Percentiles rank a stretch among this genome's conserved stretches.
Evolutionary conservation across 2,329 filamentous ascomycete genomes (phyloP).

Genomic region (Septoria petroselini): DNA sequence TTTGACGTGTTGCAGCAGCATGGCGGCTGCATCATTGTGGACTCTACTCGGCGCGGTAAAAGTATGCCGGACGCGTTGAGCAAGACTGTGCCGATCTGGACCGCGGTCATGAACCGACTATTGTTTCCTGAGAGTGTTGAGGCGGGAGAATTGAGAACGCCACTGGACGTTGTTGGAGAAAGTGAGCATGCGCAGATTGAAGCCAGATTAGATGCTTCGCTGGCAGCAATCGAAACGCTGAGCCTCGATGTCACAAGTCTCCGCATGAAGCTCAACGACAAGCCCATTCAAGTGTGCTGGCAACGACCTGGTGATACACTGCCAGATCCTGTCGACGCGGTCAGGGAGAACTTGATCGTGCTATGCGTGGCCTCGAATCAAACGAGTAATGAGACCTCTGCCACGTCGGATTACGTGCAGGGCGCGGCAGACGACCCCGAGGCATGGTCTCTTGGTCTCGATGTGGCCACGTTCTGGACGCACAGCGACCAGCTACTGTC

Average conservation of each 20-base stretch:
- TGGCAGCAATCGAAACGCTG: conserved; percentile 55
- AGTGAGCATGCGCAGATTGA: conserved; percentile 81
- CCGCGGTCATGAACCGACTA: conserved; percentile 74
- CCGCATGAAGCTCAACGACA: conserved; percentile 54
- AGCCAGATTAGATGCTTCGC: conserved; percentile 56
- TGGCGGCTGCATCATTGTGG: conserved; percentile 74
- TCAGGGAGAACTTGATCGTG: conserved; percentile 60
- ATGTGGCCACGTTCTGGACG: conserved; percentile 74
- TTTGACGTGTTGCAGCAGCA: conserved; percentile 62
- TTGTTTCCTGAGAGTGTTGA: conserved; percentile 62
- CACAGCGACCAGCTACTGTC: conserved; percentile 60
- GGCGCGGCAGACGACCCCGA: conserved; percentile 94
- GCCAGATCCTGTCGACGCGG: conserved; percentile 44
- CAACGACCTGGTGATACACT: conserved; percentile 63
- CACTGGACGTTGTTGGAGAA: conserved; percentile 66
- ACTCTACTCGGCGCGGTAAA: conserved; percentile 90
- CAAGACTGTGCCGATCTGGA: conserved; percentile 94
- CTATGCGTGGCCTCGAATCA: conserved; percentile 81
- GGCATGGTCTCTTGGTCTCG: conserved; percentile 82
- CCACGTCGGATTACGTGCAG: conserved; percentile 79
- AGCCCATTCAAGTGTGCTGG: conserved; percentile 77
- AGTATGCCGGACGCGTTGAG: conserved; percentile 93
- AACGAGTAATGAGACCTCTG: conserved; percentile 63
- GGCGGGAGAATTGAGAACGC: conserved; percentile 62
- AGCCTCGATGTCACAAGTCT: conserved; percentile 58